Base-by-base conservation (phyloP, 805 yeast species). In the Saccharomycopsis sp. region DNA sequence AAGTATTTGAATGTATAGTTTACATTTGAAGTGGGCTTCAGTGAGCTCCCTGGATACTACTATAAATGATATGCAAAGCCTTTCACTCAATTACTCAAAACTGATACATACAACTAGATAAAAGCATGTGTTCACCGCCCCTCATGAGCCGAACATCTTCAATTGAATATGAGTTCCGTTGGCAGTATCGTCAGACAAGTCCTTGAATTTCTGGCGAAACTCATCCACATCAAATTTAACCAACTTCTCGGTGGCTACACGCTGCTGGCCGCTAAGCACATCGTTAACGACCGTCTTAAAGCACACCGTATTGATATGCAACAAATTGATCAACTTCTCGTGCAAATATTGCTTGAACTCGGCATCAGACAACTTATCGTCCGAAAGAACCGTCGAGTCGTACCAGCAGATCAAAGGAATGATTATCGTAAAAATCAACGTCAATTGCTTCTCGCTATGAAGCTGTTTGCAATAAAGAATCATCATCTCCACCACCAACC, bases 231-330 rank as follows among this genome's bases (percentile, higher is more conserved):
- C 34, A 24, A 58, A 60, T 40, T 61, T 61, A 14, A 61, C 61
- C 46, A 61, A 59, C 5, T 18, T 23, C 29, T 61, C 63, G 16
- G 60, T 74, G 52, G 53, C 66, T 65, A n/a, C 60, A 55, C 15
- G 68, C 63, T 83, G 84, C 0, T 69, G 70, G 0, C 63, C 68
- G 34, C 71, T 71, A 16, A 84, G 67, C 0, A 64, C 64, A 0
- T 65, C 67, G 24, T 67, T 73, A 14, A 84, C 73, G 2, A 77
- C 79, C 0, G 52, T 47, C 61, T 84, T 85, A 71, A 85, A 85
- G 7, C 71, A 65, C 1, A 65, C 70, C 0, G 83, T 73, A 58
- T 75, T 72, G 53, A 75, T 66, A 15, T 71, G 69, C 15, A 83
- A 73, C 57, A 86, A 69, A 7, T 73, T 73, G 34, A 83, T 51